These are phyloP conservation scores for Lichtheimia ornata DNA, from an alignment of 371 early-diverging fungal species.

Conservation along the genomic window DNA sequence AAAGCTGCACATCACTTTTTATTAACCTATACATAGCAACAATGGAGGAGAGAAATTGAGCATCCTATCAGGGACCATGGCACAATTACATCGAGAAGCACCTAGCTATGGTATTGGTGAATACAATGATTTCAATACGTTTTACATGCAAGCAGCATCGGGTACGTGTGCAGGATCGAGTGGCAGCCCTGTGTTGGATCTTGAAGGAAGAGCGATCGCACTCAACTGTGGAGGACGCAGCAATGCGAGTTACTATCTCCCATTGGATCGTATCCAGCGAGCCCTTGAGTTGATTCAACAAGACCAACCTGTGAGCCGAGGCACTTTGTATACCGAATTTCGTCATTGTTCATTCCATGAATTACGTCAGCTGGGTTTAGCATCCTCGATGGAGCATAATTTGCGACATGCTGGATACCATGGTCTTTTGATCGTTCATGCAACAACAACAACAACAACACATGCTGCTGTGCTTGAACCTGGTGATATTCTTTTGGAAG, in stretches of 20 bases:
- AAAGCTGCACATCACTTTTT: not conserved
- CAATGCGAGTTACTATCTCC: conserved; percentile 64
- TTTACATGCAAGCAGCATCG: conserved; percentile 72
- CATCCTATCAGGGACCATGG: conserved; percentile 79
- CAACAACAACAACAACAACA: conserved; percentile 47
- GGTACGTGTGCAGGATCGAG: conserved; percentile 70
- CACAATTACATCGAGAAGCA: conserved; percentile 69
- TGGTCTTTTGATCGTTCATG: conserved; percentile 3
- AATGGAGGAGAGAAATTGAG: conserved; percentile 85
- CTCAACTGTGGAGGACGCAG: conserved; percentile 67
- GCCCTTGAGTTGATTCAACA: conserved; percentile 63
- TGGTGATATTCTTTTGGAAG: conserved; percentile 72
- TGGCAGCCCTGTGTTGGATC: conserved; percentile 70
- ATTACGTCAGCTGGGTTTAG: conserved; percentile 59
- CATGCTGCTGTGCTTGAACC: conserved; percentile 59
- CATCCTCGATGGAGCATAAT: conserved; percentile 54
- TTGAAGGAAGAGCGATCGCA: conserved; percentile 71
- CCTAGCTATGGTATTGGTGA: conserved; percentile 51
- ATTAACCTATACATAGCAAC: conserved; percentile 48
- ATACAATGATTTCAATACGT: conserved; percentile 74
- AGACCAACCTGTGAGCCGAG: conserved; percentile 65
- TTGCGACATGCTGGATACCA: conserved; percentile 37
- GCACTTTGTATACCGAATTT: conserved; percentile 77
- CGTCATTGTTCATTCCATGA: conserved; percentile 66
- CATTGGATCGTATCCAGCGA: conserved; percentile 68